These are phyloP conservation scores for Claviceps cyperi DNA, from an alignment of 2,329 filamentous ascomycete genomes.

Conservation along the genomic window DNA sequence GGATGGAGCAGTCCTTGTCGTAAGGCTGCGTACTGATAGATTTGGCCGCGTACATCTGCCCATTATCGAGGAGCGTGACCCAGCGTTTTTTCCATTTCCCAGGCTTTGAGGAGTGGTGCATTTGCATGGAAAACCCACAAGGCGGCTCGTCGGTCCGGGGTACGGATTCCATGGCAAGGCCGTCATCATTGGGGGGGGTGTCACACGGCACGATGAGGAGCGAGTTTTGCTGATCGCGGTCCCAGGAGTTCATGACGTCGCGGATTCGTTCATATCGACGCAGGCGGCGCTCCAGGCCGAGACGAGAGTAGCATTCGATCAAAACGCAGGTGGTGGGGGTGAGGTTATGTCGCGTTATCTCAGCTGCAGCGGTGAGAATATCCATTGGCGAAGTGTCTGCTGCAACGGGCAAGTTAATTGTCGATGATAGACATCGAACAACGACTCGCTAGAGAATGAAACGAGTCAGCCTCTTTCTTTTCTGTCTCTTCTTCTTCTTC, in stretches of 20 bases:
- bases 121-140: constrained; percentile 48
- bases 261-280: constrained; percentile 76
- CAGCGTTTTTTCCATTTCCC: constrained; percentile 83
- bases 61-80: constrained; percentile 58
- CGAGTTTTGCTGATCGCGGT: constrained; percentile 61
- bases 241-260: constrained; percentile 89
- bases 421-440: constrained; percentile 57
- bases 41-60: constrained; percentile 60
- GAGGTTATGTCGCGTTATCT: constrained; percentile 48
- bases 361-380: constrained; percentile 52
- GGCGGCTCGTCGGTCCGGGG: constrained; percentile 45
- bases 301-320: constrained; percentile 58
- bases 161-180: constrained; percentile 52
- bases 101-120: constrained; percentile 69
- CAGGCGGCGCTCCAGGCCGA: constrained; percentile 69
- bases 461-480: neutral
- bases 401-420: constrained; percentile 56
- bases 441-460: constrained; percentile 42
- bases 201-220: constrained; percentile 52
- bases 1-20: constrained; percentile 51
- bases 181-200: constrained; percentile 36
- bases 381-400: constrained; percentile 62
- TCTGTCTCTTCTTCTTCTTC: neutral
- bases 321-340: constrained; percentile 54
- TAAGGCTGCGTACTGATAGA: constrained; percentile 43